A percentile compares a stretch with the other conserved stretches of the same genome.
These are phyloP conservation scores for Marchantia paleacea DNA, from an alignment of 225 moss, liverwort and hornwort genomes.

Conservation along the genomic window DNA sequence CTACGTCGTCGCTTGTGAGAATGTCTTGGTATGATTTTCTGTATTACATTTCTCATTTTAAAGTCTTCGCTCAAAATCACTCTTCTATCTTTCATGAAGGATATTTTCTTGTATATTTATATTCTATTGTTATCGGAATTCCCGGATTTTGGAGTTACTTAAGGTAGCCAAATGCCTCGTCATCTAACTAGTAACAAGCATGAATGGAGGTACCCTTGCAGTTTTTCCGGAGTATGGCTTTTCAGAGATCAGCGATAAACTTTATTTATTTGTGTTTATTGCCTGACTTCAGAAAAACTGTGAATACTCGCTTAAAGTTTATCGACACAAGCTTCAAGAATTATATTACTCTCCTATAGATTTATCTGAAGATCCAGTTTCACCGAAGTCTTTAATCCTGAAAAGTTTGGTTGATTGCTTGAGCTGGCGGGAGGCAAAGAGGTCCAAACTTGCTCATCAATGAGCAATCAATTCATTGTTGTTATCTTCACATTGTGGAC, in stretches of 20 bases:
- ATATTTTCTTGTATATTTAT: background rate
- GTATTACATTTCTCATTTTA: no score
- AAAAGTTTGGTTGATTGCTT: background rate
- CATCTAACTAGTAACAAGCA: no score
- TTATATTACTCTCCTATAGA: background rate
- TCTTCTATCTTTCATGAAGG: background rate
- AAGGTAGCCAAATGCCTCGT: no score
- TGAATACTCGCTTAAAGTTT: background rate
- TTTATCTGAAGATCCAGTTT: background rate
- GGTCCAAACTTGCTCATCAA: background rate
- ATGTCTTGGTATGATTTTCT: conserved; percentile 29
- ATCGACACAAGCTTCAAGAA: background rate
- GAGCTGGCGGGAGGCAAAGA: conserved; percentile 12
- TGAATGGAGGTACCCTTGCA: no score
- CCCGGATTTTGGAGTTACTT: no score
- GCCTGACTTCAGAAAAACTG: background rate
- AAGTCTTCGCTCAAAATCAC: no score
- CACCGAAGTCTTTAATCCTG: no score
- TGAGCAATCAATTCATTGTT: background rate
- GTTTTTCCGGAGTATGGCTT: background rate
- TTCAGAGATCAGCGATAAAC: background rate
- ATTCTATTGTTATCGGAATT: no score
- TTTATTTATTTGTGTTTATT: background rate
- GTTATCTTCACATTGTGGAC: background rate
- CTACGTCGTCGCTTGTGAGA: conserved; percentile 15